Evolutionary conservation across 306 rosid species (phyloP).

Genomic region (Inga leiocalycina): DNA sequence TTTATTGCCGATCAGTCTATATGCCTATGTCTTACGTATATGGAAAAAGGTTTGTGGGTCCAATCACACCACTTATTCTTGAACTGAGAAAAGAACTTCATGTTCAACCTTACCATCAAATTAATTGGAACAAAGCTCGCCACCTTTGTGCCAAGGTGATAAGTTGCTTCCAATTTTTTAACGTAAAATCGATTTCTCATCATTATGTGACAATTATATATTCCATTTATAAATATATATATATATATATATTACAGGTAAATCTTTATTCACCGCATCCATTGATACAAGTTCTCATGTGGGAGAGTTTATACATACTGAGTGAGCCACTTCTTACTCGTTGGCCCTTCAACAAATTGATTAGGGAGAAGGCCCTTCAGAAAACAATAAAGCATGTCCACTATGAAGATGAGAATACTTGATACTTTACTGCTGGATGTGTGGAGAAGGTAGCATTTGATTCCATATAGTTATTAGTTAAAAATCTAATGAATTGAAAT

Average conservation of each 20-base stretch:
- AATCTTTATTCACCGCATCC: constrained; percentile 49
- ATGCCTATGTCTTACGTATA: constrained; percentile 46
- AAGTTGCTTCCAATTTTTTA: constrained; percentile 9
- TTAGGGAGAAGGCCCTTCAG: neutral
- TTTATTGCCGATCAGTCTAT: constrained; percentile 49
- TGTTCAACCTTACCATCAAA: constrained; percentile 33
- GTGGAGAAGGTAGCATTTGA: constrained; percentile 41
- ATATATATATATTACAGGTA: constrained; percentile 25
- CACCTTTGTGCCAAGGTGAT: constrained; percentile 52
- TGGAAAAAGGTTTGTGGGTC: constrained; percentile 48
- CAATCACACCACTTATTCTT: constrained; percentile 54
- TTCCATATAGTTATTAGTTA: too few relatives aligned
- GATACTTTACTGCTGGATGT: constrained; percentile 47
- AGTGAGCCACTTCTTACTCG: constrained; percentile 52
- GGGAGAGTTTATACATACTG: constrained; percentile 38
- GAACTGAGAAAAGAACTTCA: constrained; percentile 53
- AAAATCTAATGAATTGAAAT: neutral
- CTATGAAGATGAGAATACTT: constrained; percentile 54
- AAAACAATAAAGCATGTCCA: constrained; percentile 44
- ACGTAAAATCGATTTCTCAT: too few relatives aligned
- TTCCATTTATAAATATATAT: too few relatives aligned
- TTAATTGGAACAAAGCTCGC: constrained; percentile 48
- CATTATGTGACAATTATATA: too few relatives aligned
- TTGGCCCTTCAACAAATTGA: constrained; percentile 48
- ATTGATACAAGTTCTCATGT: constrained; percentile 43